Percentiles rank a stretch among this genome's conserved stretches.
Conservation (phyloP, 331 rosid species). For the Phaseolus coccineus region DNA sequence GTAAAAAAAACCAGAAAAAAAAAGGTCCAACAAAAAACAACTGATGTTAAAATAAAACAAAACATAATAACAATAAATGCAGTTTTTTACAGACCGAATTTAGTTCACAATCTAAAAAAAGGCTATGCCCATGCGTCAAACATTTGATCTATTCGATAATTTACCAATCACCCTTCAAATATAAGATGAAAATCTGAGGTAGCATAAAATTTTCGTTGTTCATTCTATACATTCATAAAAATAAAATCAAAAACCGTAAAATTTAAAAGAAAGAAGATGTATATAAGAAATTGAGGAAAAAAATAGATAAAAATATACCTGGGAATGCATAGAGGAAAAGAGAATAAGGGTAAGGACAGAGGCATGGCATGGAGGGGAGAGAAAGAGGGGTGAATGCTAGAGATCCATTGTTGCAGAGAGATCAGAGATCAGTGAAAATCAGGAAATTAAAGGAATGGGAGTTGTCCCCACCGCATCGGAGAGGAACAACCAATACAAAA, state of each 20-base stretch:
- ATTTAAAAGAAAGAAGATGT: conserved; percentile 2
- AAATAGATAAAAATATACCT: conserved; percentile 53
- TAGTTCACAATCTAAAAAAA: not conserved
- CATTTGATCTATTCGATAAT: not conserved
- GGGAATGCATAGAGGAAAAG: conserved; percentile 42
- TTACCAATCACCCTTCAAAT: not conserved
- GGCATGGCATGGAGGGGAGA: conserved; percentile 55
- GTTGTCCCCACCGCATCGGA: conserved; percentile 37
- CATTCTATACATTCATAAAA: conserved; percentile 1
- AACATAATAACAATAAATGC: not conserved
- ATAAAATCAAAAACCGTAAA: not conserved
- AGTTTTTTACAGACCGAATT: conserved; percentile 6
- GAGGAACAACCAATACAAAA: not conserved
- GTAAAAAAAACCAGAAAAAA: not conserved
- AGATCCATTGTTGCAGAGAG: conserved; percentile 54
- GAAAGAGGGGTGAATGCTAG: conserved; percentile 47
- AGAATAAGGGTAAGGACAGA: conserved; percentile 43
- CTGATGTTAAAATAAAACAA: not conserved
- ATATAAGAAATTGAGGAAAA: not conserved
- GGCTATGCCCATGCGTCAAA: not conserved
- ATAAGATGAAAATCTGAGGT: not conserved
- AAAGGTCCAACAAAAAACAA: not conserved
- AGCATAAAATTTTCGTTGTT: not conserved
- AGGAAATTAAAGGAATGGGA: not conserved
- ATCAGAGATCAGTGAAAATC: conserved; percentile 21